These are phyloP conservation scores for Chrysoporthe austroafricana DNA, from an alignment of 2,329 filamentous ascomycete species.

Conservation along the genomic window DNA sequence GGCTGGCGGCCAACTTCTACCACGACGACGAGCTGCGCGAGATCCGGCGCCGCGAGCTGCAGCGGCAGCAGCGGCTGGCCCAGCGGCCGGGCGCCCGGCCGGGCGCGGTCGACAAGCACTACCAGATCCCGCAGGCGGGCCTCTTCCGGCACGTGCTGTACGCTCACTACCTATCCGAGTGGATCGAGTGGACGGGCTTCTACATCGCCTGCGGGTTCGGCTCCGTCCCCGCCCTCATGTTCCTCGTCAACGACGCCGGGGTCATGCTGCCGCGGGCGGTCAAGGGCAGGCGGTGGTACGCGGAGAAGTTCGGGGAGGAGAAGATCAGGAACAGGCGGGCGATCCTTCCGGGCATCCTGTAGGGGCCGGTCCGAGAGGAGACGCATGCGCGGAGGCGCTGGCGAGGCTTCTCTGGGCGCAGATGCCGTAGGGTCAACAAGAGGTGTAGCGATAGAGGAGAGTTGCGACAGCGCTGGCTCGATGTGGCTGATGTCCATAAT, in stretches of 20 bases:
- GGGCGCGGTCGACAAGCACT: constrained; percentile 73
- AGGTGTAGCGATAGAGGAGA: too few relatives aligned
- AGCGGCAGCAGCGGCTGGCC: constrained; percentile 54
- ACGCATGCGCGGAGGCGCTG: not conserved
- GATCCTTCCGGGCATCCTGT: constrained; percentile 60
- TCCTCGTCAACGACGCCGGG: constrained; percentile 84
- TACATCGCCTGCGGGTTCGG: constrained; percentile 72
- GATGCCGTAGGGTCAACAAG: too few relatives aligned
- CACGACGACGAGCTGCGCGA: constrained; percentile 90
- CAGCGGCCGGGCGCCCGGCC: constrained; percentile 38
- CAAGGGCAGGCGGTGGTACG: constrained; percentile 83
- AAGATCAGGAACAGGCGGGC: constrained; percentile 77
- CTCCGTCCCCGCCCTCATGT: constrained; percentile 77
- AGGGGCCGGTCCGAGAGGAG: not conserved
- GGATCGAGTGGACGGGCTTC: constrained; percentile 94
- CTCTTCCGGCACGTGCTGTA: constrained; percentile 83
- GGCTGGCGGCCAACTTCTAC: constrained; percentile 79
- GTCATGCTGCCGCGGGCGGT: constrained; percentile 89
- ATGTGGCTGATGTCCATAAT: too few relatives aligned
- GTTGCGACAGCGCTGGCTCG: too few relatives aligned
- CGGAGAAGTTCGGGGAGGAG: constrained; percentile 83
- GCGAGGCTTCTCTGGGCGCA: not conserved
- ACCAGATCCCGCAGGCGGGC: constrained; percentile 82
- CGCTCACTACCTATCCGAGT: constrained; percentile 95
- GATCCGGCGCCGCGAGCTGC: constrained; percentile 73